Percentiles rank a stretch among this genome's conserved stretches.
phyloP scores from a whole-genome alignment of 75 land plant species.

The Adiantum capillusveneris region DNA sequence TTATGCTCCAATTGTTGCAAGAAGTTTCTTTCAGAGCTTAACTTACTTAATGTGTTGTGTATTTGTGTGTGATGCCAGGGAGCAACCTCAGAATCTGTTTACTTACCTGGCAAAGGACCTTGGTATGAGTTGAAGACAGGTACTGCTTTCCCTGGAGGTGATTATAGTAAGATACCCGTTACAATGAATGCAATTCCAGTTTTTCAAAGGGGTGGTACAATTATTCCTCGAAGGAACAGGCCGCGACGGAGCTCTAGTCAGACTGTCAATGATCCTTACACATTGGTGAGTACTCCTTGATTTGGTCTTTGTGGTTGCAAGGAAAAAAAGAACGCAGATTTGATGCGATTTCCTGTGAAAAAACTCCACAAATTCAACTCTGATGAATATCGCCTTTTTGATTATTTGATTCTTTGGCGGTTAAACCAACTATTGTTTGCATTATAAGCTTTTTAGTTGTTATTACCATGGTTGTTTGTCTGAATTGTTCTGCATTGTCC shows the following conservation, averaged over 20 bases:
- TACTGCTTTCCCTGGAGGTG: constrained; percentile 55
- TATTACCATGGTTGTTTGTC: too few species aligned
- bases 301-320: too few species aligned
- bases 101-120: constrained; percentile 68
- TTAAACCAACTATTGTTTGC: too few species aligned
- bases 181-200: constrained; percentile 71
- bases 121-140: constrained; percentile 94
- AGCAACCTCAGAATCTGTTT: constrained; percentile 71
- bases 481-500: too few species aligned
- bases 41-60: not conserved
- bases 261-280: constrained; percentile 90
- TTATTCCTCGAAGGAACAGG: constrained; percentile 83
- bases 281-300: constrained; percentile 84
- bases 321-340: too few species aligned
- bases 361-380: too few species aligned
- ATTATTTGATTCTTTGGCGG: too few species aligned
- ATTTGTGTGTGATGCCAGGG: constrained; percentile 29
- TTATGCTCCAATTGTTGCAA: too few species aligned
- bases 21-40: too few species aligned
- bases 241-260: constrained; percentile 88
- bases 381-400: too few species aligned
- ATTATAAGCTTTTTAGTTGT: too few species aligned
- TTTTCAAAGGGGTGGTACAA: constrained; percentile 89
- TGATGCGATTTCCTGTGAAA: too few species aligned
- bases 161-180: constrained; percentile 56